Base-by-base conservation (phyloP, 164 flowering plant genomes). In the Nymphaea thermarum region DNA sequence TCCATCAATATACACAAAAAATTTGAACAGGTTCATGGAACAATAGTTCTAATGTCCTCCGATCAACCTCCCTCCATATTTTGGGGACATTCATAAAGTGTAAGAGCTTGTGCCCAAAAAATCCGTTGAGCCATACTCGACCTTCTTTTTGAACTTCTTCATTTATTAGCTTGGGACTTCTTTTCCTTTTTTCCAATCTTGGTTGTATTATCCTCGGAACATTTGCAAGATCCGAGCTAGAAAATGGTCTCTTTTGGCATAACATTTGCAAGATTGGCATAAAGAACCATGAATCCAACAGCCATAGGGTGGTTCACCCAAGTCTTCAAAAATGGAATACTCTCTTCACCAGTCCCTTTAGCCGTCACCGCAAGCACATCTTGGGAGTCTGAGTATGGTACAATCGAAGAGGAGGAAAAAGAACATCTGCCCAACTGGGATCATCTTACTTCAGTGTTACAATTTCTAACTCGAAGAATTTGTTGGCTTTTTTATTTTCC, bases 271-370 rank as follows among this genome's bases (percentile, higher is more conserved):
- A 73, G 66, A 71, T 77, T 73, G 17, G 65, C 65, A 65, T 77
- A 77, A 4, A 71, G 10, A 43, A 77, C 61, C 79, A 77, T 77
- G 44, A 77, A 77, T 14, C 80, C 80, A 63, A 77, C 68, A 2
- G 80, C 80, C 65, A 67, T 71, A 0, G 80, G 80, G 43, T 74
- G 66, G 53, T 77, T 77, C 64, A 77, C 77, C 80, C 80, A 77
- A 42, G 80, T 77, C 63, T 74, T 77, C 64, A 77, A 61, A 60
- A 77, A 77, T 2, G 80, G 80, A 16, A 77, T 77, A 43, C 68
- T 77, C 77, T 77, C 80, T 25, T 77, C 80, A 57, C 80, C 73
- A 59, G 71, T 71, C 12, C 80, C 80, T 45, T 71, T 66, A 3
- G 80, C 80, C 5, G 80, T 73, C 57, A 77, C 72, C 14, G 74